Percentiles rank a stretch among this genome's conserved stretches.
Conservation (phyloP, 495 filamentous ascomycete species). For the Penicillium odoratum region DNA sequence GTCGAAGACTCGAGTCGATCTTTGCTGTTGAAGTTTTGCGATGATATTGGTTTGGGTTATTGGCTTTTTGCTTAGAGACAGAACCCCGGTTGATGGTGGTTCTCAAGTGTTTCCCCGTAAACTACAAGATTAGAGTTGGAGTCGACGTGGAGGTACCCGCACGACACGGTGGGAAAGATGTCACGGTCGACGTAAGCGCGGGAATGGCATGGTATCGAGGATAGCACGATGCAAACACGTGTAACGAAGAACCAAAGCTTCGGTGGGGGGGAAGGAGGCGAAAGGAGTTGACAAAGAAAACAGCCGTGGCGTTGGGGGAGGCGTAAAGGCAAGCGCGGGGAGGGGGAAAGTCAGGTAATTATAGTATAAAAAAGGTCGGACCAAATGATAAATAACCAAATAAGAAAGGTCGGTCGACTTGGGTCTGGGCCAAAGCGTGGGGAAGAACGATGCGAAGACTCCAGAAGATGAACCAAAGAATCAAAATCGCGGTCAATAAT, state of each 20-base stretch:
- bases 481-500: not conserved
- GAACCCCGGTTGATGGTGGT: not conserved
- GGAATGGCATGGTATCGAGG: constrained; percentile 23
- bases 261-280: constrained; percentile 2
- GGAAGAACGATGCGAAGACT: constrained; percentile 3
- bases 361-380: constrained; percentile 8
- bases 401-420: not conserved
- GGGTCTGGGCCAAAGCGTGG: constrained; percentile 9
- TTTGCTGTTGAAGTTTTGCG: constrained; percentile 3
- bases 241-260: constrained; percentile 2
- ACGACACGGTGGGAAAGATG: constrained; percentile 1
- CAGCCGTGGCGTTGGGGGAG: constrained; percentile 9
- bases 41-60: not conserved
- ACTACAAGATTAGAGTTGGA: constrained; percentile 4
- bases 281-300: not conserved
- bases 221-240: constrained; percentile 1
- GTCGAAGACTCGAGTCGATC: constrained; percentile 19
- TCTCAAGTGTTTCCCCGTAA: not conserved
- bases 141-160: not conserved
- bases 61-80: not conserved
- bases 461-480: not conserved
- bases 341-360: constrained; percentile 9
- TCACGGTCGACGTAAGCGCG: constrained; percentile 27
- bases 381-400: constrained; percentile 4
- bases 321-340: not conserved